Evolutionary conservation across 495 filamentous ascomycete species (phyloP), one percentile per base, ranked within the genome.

Genomic region (Talaromyces wortmannii): DNA sequence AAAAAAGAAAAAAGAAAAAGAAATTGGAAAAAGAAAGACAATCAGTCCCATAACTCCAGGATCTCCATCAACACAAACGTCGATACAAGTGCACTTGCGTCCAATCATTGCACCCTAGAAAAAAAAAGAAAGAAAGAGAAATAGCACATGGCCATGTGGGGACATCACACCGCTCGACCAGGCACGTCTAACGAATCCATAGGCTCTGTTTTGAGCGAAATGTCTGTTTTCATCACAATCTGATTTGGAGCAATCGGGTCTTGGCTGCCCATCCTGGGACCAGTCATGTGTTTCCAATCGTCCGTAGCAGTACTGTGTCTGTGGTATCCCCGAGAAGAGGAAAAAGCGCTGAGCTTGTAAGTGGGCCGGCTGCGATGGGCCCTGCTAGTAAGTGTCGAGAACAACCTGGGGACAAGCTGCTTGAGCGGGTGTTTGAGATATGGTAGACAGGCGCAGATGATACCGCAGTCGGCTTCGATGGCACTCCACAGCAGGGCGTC

Each of bases 401-500:
- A 66, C 55, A 58, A 64, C 58, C 31, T 52, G 15, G 62, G 62
- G 23, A 74, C 65, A 13, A 66, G 31, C 45, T 57, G 59, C 32
- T 64, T 57, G 11, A 73, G 51, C 4, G 70, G 70, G 23, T 62
- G 58, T 31, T 67, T 65, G 56, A 73, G 65, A 56, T 74, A 62
- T 4, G 63, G 61, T 36, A 65, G 50, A 32, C 61, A 65, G 10
- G 63, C 57, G 36, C 61, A 63, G 42, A 63, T 63, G 32, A 65
- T 65, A 3, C 63, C 61, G 3, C 55, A 59, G 49, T 55, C 59
- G 29, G 63, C 60, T 44, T 65, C 61, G 36, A 65, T 59, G 12
- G 57, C 60, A 52, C 60, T 65, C 61, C 63, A 80, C 11, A 61
- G 32, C 16, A 56, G 31, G 17, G 57, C 56, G 44, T 52, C 53